phyloP scores from a whole-genome alignment of 768 basidiomycete species.

The Tylopilus intermedius region DNA sequence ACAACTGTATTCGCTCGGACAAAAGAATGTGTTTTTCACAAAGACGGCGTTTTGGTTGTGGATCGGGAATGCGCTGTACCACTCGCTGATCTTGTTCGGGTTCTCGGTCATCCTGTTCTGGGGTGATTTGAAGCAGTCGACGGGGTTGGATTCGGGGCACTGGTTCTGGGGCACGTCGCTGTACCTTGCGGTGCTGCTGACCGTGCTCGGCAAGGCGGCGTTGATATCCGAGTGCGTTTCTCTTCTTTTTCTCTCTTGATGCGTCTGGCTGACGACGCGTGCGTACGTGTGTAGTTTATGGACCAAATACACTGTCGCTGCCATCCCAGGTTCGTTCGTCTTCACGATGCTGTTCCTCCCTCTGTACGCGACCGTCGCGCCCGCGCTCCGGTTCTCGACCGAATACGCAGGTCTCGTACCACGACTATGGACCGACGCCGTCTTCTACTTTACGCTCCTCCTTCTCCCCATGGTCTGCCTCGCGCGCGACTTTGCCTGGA shows the following conservation, averaged over 20 bases:
- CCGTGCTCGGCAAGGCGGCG: slow-evolving; percentile 92
- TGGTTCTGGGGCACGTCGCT: slow-evolving; percentile 99
- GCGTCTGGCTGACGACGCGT: neutral
- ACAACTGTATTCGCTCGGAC: slow-evolving; percentile 91
- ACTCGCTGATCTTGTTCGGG: slow-evolving; percentile 30
- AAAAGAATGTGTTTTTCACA: slow-evolving; percentile 90
- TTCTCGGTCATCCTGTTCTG: slow-evolving; percentile 48
- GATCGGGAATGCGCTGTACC: slow-evolving; percentile 84
- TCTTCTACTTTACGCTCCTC: slow-evolving; percentile 88
- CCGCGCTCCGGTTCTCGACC: slow-evolving; percentile 79
- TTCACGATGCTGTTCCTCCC: slow-evolving; percentile 97
- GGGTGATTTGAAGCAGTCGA: slow-evolving; percentile 79
- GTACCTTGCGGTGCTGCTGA: slow-evolving; percentile 90
- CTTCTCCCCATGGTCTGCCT: slow-evolving; percentile 83
- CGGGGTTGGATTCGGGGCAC: slow-evolving; percentile 84
- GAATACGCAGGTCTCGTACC: slow-evolving; percentile 90
- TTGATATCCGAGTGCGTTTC: slow-evolving; percentile 89
- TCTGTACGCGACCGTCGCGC: slow-evolving; percentile 82
- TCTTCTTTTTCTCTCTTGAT: neutral
- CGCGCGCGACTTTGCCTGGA: slow-evolving; percentile 89
- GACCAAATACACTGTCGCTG: slow-evolving; percentile 98
- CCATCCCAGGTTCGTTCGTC: slow-evolving; percentile 94
- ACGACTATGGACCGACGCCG: slow-evolving; percentile 78
- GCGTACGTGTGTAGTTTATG: slow-evolving; percentile 60
- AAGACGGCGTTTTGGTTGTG: slow-evolving; percentile 90